These are phyloP conservation scores for Periconia sp. DNA, from an alignment of 2,329 filamentous ascomycete species.

Conservation along the genomic window DNA sequence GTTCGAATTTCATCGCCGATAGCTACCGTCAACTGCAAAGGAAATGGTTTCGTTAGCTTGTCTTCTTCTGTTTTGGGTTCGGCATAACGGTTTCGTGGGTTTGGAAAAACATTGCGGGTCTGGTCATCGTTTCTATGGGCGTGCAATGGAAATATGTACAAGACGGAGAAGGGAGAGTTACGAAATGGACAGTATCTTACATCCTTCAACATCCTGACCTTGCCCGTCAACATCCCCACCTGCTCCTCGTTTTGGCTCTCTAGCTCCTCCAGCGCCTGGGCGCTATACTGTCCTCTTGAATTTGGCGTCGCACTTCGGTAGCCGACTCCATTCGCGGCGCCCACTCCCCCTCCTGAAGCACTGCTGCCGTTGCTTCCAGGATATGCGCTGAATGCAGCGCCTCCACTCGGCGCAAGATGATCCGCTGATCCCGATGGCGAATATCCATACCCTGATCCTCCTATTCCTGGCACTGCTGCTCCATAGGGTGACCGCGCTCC, in stretches of 20 bases:
- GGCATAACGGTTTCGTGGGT: no score
- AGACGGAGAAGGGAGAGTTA: neutral
- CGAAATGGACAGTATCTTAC: conserved; percentile 55
- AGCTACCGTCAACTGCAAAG: conserved; percentile 71
- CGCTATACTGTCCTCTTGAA: conserved; percentile 82
- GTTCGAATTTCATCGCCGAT: conserved; percentile 96
- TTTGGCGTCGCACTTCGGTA: conserved; percentile 51
- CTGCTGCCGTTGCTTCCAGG: conserved; percentile 19
- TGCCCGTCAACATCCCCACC: conserved; percentile 85
- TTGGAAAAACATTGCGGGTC: neutral
- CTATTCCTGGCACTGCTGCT: conserved; percentile 11
- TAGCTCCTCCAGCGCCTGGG: conserved; percentile 86
- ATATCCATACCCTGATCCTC: conserved; percentile 20
- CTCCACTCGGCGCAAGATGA: conserved; percentile 2
- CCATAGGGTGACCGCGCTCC: conserved; percentile 18
- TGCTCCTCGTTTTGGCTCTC: conserved; percentile 95
- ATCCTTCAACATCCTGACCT: conserved; percentile 86
- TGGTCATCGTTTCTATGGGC: neutral
- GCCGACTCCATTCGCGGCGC: conserved; percentile 7
- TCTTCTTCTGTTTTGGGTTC: neutral
- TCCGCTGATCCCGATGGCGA: conserved; percentile 11
- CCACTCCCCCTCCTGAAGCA: conserved; percentile 2
- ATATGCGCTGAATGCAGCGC: conserved; percentile 39
- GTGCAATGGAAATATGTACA: neutral
- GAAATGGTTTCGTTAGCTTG: neutral